Base-by-base conservation (phyloP, 106 monocot species). In the Dendrobium chrysotoxum region DNA sequence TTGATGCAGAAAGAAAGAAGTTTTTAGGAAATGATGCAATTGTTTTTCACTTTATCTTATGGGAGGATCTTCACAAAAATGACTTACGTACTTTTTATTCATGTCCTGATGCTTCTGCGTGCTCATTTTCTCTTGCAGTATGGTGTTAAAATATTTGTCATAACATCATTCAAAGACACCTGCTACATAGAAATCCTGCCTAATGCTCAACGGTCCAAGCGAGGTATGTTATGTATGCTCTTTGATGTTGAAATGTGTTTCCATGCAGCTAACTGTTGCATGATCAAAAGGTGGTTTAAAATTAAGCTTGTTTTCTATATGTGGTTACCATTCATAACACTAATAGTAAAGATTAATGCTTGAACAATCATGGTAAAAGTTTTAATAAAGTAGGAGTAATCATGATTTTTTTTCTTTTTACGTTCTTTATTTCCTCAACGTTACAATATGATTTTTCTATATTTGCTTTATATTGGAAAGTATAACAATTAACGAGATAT, bases 121-220 rank as follows among this genome's bases (percentile, higher is more conserved):
- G 42, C 12, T 35, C 71, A 74, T 80, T 17, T 39, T 80, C 20
- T 84, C 31, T 7, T 84, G 83, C 90, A 97, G 97, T 97, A 97
- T 81, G 97, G 97, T 12, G 85, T 94, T 21, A 96, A 93, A 84
- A 96, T 96, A 77, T 96, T 96, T 77, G 91, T 96, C 47, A 81
- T 96, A 74, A 96, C 96, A 82, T 96, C 96, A 9, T 96, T 96
- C 82, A 96, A 88, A 85, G 91, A 96, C 84, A 96, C 96, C 8
- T 93, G 96, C 83, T 93, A 88, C 88, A 96, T 96, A 61, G 96
- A 96, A 80, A 96, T 96, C 80, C 67, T 90, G 25, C 97, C 97
- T 28, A 86, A 83, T 79, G 80, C 86, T 72, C 89, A 94, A 77
- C 94, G 83, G 77, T 97, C 97, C 47, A 91, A 85, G 71, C 85